A percentile compares a stretch with the other conserved stretches of the same genome.
These are phyloP conservation scores for Pichia nakasei DNA, from an alignment of 805 yeast genomes.

Conservation along the genomic window DNA sequence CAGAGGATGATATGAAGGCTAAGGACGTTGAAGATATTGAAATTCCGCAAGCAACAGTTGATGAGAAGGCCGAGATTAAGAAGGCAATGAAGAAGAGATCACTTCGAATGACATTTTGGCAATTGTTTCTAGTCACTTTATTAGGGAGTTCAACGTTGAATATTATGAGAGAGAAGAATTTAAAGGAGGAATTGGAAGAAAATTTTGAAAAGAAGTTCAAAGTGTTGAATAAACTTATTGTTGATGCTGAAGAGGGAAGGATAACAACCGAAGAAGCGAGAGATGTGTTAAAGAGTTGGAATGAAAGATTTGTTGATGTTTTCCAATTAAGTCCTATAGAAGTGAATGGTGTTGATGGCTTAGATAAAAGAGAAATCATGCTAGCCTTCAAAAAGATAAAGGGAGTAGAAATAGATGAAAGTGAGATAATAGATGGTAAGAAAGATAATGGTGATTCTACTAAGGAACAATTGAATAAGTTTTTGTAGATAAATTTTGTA, in stretches of 20 bases:
- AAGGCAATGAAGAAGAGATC: slow-evolving; percentile 22
- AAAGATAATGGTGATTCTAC: neutral
- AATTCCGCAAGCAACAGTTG: slow-evolving; percentile 11
- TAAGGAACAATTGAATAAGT: slow-evolving; percentile 11
- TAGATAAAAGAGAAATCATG: slow-evolving; percentile 11
- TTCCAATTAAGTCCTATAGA: slow-evolving; percentile 19
- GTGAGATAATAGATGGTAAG: neutral
- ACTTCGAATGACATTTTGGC: slow-evolving; percentile 25
- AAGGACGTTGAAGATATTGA: slow-evolving; percentile 12
- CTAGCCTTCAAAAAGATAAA: slow-evolving; percentile 7
- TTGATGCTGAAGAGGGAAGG: slow-evolving; percentile 16
- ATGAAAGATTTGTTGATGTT: slow-evolving; percentile 31
- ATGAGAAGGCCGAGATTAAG: slow-evolving; percentile 16
- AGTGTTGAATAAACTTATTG: slow-evolving; percentile 20
- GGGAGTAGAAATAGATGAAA: slow-evolving; percentile 3
- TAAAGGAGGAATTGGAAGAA: slow-evolving; percentile 33
- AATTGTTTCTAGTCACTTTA: slow-evolving; percentile 23
- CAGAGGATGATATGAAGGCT: slow-evolving; percentile 10
- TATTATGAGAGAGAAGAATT: slow-evolving; percentile 36
- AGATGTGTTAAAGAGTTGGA: slow-evolving; percentile 32
- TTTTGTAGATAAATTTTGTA: slow-evolving; percentile 8
- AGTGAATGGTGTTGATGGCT: slow-evolving; percentile 14
- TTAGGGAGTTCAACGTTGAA: slow-evolving; percentile 38
- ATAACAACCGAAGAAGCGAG: slow-evolving; percentile 30
- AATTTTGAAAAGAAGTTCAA: slow-evolving; percentile 33